phyloP scores from a whole-genome alignment of 116 monocot species.

The Papilionanthe hybrid region DNA sequence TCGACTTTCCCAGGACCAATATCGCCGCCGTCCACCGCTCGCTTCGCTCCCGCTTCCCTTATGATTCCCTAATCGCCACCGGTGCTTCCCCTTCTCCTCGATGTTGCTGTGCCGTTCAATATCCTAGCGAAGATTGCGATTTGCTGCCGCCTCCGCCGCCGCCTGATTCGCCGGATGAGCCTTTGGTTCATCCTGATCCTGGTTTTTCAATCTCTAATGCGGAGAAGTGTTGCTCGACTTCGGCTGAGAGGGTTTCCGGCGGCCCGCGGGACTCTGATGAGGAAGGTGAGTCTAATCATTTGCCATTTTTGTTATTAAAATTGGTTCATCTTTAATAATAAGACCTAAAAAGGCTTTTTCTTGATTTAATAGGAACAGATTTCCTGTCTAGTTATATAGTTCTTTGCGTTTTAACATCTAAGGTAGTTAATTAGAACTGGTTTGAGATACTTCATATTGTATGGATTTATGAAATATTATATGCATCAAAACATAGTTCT shows the following conservation, averaged over 20 bases:
- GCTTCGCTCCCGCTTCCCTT: slow-evolving; percentile 39
- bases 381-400: no score
- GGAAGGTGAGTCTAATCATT: neutral
- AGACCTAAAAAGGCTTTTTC: neutral
- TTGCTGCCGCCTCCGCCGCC: neutral
- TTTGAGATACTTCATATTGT: neutral
- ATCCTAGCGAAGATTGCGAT: neutral
- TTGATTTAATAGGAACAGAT: neutral
- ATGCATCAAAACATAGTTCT: no score
- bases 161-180: neutral
- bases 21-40: slow-evolving; percentile 34
- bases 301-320: neutral
- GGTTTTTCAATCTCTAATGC: neutral
- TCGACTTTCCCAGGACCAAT: slow-evolving; percentile 6
- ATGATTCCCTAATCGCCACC: slow-evolving; percentile 10
- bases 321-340: neutral
- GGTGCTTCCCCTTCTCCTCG: neutral
- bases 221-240: neutral
- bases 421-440: neutral
- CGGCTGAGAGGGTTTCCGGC: neutral
- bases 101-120: neutral
- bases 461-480: neutral
- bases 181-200: neutral
- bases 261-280: neutral
- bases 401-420: neutral